phyloP scores from a whole-genome alignment of 306 rosid species.

The Sophora flavescens region DNA sequence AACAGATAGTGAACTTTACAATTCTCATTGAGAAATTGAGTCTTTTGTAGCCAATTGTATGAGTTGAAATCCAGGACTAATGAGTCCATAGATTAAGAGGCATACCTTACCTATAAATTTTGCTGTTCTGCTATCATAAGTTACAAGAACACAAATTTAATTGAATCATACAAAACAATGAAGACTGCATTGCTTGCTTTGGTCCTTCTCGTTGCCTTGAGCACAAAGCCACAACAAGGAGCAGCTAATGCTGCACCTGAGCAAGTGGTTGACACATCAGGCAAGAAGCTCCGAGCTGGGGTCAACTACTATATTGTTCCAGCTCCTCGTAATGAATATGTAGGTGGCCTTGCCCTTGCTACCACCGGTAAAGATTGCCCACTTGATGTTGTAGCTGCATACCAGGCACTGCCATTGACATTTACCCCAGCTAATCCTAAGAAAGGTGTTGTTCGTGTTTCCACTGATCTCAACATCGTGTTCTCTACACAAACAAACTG shows the following conservation, averaged over 20 bases:
- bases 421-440: constrained; percentile 46
- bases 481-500: constrained; percentile 42
- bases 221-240: constrained; percentile 7
- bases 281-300: constrained; percentile 21
- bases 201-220: constrained; percentile 6
- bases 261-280: constrained; percentile 47
- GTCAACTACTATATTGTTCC: constrained; percentile 23
- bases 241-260: constrained; percentile 31
- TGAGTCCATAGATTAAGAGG: neutral
- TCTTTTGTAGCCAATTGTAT: neutral
- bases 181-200: constrained; percentile 17
- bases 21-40: neutral
- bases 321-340: too few species aligned
- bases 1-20: neutral
- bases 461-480: constrained; percentile 57
- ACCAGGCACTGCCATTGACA: constrained; percentile 37
- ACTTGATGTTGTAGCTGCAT: constrained; percentile 50
- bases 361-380: constrained; percentile 47
- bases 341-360: constrained; percentile 48
- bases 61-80: neutral
- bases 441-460: constrained; percentile 42
- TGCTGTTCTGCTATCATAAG: neutral
- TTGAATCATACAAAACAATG: neutral
- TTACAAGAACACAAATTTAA: neutral
- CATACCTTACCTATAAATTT: neutral